These are phyloP conservation scores for Calonectria fujianensis DNA, from an alignment of 2,329 filamentous ascomycete species.

Conservation along the genomic window DNA sequence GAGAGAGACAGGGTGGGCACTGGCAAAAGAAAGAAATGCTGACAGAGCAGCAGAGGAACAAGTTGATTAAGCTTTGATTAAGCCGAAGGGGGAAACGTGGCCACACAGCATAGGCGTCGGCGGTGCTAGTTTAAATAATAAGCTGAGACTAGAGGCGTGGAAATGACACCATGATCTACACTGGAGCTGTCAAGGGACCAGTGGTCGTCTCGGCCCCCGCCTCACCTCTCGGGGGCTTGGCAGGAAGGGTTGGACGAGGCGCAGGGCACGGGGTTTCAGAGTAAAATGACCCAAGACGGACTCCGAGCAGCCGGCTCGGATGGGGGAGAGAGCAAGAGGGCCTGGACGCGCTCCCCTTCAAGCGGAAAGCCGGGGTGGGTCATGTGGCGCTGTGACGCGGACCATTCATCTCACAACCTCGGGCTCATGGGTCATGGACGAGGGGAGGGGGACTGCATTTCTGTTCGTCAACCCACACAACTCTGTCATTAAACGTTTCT, in stretches of 20 bases:
- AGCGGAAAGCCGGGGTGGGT: conserved; percentile 20
- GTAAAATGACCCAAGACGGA: conserved; percentile 20
- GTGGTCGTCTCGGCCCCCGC: neutral
- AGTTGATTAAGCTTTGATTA: conserved; percentile 18
- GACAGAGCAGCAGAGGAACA: neutral
- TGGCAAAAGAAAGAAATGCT: neutral
- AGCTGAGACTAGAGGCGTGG: conserved; percentile 23
- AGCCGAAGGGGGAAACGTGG: conserved; percentile 17
- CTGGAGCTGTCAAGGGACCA: neutral
- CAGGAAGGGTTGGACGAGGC: conserved; percentile 24
- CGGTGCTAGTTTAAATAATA: conserved; percentile 16
- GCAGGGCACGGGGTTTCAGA: conserved; percentile 24
- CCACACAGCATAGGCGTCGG: conserved; percentile 14
- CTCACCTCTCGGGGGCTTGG: conserved; percentile 24
- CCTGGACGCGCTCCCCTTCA: neutral
- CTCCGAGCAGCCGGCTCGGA: conserved; percentile 4
- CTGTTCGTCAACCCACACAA: conserved; percentile 5
- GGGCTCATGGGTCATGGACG: conserved; percentile 9
- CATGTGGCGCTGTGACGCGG: conserved; percentile 26
- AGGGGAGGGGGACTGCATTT: conserved; percentile 9
- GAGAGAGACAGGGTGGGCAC: no score
- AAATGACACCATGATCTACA: conserved; percentile 28
- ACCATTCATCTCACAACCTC: conserved; percentile 27
- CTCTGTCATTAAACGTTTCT: neutral
- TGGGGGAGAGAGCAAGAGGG: neutral